Evolutionary conservation across 306 rosid species (phyloP), one percentile per base, ranked within the genome.

Genomic region (Medicago truncatula): DNA sequence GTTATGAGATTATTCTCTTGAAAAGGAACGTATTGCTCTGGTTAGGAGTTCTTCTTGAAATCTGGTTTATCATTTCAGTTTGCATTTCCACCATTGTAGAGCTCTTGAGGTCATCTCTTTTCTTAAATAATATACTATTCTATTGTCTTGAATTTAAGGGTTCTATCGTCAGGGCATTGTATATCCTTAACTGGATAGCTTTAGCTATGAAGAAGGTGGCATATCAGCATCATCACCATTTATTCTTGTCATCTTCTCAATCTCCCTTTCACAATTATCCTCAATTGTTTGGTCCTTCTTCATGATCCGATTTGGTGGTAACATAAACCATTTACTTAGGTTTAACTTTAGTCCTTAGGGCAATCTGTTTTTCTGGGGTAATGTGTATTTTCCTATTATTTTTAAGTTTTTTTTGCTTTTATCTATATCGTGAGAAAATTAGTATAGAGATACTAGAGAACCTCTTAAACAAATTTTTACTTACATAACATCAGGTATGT

Each of bases 391-490:
- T 20, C 21, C 44, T 64, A 31, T 21, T 41, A 56, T 17, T 67
- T 31, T 25, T 67, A 57, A 59, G 65, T 16, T 65, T 82, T 43
- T 39, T 54, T 34, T 58, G 50, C 54, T 65, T 73, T 52, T 58
- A 72, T 47, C 14, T 44, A 58, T 73, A 53, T 73, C 9, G 2
- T 54, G 67, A 39, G 73, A 73, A 25, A 47, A 47, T 36, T 47
- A 58, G 25, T 47, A 43, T 39, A 44, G 57, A 34, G 38, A 34
- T 5, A 34, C 38, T 34, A 5, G 4, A 34, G 16, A n/a, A 36
- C 43, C 59, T 57, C 76, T 60, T 23, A 61, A 56, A 83, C 57
- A 9, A 21, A 40, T 54, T 62, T 43, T 16, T 54, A 36, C 50
- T 17, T 67, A 43, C 50, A 34, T 43, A 16, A 57, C 56, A 44